Evolutionary conservation across 2,329 filamentous ascomycete species (phyloP).

Genomic region (Cladosporium sp.): DNA sequence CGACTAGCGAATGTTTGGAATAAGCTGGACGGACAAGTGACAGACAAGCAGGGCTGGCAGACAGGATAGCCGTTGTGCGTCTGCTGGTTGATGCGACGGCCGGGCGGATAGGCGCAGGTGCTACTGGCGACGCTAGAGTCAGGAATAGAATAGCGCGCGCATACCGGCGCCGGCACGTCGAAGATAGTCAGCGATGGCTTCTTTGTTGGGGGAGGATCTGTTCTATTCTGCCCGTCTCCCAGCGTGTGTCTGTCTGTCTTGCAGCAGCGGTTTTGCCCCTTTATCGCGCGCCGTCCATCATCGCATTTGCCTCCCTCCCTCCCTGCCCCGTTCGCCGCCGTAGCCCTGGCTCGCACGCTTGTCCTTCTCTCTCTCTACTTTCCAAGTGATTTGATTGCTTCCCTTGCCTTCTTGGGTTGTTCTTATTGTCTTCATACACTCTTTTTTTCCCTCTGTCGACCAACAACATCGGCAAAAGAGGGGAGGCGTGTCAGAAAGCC

Average conservation of each 20-base stretch:
- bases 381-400: no score
- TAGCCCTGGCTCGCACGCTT: not conserved
- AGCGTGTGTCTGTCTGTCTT: no score
- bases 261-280: no score
- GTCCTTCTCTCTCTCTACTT: not conserved
- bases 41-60: not conserved
- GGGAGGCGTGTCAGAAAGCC: not conserved
- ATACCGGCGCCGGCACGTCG: not conserved
- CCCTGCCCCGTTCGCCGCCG: not conserved
- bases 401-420: no score
- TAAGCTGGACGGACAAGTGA: no score
- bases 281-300: slow-evolving; percentile 7
- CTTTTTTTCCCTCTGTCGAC: no score
- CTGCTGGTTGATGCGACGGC: not conserved
- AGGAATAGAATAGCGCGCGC: not conserved
- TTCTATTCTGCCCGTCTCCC: no score
- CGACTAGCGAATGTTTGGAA: no score
- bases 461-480: not conserved
- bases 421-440: no score
- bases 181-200: no score
- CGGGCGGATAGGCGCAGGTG: not conserved
- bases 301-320: not conserved
- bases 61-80: not conserved
- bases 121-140: not conserved
- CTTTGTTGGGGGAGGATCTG: no score